phyloP scores from a whole-genome alignment of 345 rosid genomes.

The Eucalyptus leucophloia region DNA sequence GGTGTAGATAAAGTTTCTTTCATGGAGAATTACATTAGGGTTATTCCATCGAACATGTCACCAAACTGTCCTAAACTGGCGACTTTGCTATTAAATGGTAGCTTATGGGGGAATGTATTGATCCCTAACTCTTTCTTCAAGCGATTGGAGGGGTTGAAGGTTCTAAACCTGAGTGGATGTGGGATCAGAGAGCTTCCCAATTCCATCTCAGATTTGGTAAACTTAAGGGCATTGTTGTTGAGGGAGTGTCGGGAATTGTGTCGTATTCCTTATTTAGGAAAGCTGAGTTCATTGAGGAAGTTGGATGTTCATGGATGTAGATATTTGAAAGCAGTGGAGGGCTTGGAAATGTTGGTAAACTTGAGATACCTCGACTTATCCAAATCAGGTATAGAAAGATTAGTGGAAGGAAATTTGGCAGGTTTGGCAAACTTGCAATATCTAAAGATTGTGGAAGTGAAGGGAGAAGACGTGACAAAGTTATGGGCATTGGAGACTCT shows the following conservation, averaged over 20 bases:
- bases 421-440: neutral
- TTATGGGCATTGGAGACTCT: neutral
- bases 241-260: neutral
- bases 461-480: neutral
- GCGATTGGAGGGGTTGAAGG: neutral
- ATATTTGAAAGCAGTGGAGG: neutral
- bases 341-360: neutral
- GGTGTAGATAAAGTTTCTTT: slow-evolving; percentile 2
- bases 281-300: neutral
- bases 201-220: neutral
- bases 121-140: neutral
- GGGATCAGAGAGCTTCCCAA: neutral
- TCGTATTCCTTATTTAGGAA: neutral
- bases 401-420: neutral
- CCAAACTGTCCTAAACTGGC: neutral
- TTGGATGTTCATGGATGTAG: neutral
- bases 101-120: neutral
- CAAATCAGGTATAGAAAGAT: neutral
- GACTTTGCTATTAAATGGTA: neutral
- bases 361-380: neutral
- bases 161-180: neutral
- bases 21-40: neutral
- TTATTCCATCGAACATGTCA: neutral
- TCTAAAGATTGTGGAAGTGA: neutral
- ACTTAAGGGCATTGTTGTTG: slow-evolving; percentile 1